phyloP scores from a whole-genome alignment of 2,329 filamentous ascomycete species.

The Fusarium papillatum region DNA sequence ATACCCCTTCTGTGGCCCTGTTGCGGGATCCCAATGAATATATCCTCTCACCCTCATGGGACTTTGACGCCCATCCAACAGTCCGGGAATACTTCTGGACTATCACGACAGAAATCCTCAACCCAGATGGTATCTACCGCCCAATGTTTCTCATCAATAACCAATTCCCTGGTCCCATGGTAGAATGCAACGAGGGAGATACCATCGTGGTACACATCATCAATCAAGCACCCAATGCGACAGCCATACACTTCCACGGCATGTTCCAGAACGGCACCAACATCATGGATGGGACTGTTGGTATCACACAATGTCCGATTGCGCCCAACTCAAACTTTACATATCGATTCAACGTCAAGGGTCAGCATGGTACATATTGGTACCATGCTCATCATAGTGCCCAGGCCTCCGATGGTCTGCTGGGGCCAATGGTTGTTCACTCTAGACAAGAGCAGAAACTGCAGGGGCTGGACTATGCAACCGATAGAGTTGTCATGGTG shows the following conservation, averaged over 20 bases:
- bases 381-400: conserved; percentile 78
- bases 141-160: conserved; percentile 80
- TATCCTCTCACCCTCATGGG: conserved; percentile 68
- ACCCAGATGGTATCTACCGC: conserved; percentile 71
- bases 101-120: conserved; percentile 68
- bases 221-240: conserved; percentile 76
- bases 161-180: conserved; percentile 79
- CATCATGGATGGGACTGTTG: conserved; percentile 79
- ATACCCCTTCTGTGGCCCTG: conserved; percentile 33
- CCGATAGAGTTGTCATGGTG: conserved; percentile 75
- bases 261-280: conserved; percentile 83
- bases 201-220: conserved; percentile 76
- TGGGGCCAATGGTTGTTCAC: conserved; percentile 77
- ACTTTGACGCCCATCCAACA: conserved; percentile 61
- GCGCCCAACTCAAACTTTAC: conserved; percentile 72
- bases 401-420: conserved; percentile 77
- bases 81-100: conserved; percentile 72
- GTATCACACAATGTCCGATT: conserved; percentile 77
- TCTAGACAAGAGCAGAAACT: conserved; percentile 59
- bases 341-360: conserved; percentile 75
- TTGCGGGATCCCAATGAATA: conserved; percentile 63
- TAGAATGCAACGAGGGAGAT: conserved; percentile 82
- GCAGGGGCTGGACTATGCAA: conserved; percentile 46
- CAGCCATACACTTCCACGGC: conserved; percentile 82
- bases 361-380: conserved; percentile 63